phyloP scores from a whole-genome alignment of 257 asterid genomes.

The Solanum etuberosum region DNA sequence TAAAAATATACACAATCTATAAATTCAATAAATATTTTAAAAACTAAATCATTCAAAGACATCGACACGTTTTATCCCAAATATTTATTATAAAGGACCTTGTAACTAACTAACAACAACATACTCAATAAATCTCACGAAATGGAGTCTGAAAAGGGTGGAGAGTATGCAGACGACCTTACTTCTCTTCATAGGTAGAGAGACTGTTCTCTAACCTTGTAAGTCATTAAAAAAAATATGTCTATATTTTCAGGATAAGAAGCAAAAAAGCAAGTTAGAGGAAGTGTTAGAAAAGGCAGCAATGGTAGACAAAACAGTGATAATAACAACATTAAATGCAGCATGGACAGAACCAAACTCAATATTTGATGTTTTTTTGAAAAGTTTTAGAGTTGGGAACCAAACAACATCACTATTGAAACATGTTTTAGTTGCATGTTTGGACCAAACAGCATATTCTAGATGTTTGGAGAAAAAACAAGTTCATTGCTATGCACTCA shows the following conservation, averaged over 20 bases:
- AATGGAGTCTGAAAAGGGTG: not conserved
- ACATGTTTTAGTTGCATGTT: conserved; percentile 40
- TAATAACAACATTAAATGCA: conserved; percentile 46
- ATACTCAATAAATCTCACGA: not conserved
- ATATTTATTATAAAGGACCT: not conserved
- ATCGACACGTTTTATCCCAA: not conserved
- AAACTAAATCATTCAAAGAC: not conserved
- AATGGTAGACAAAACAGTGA: conserved; percentile 46
- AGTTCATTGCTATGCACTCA: conserved; percentile 35
- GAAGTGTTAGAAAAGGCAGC: conserved; percentile 26
- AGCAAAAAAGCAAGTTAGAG: conserved; percentile 9
- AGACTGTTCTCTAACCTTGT: not conserved
- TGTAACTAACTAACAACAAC: not conserved
- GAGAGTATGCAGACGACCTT: not conserved
- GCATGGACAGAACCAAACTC: conserved; percentile 56
- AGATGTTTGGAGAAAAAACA: conserved; percentile 25
- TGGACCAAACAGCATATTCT: conserved; percentile 39
- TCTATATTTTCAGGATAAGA: not conserved
- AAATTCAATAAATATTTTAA: no score
- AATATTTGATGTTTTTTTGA: conserved; percentile 43
- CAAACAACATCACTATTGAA: conserved; percentile 28
- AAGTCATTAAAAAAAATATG: not conserved
- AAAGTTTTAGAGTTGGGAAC: conserved; percentile 52
- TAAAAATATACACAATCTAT: not conserved
- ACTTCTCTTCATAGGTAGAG: not conserved